These are phyloP conservation scores for Kluyveromyces marxianus DNA, from an alignment of 1,139 yeast species.

Conservation along the genomic window DNA sequence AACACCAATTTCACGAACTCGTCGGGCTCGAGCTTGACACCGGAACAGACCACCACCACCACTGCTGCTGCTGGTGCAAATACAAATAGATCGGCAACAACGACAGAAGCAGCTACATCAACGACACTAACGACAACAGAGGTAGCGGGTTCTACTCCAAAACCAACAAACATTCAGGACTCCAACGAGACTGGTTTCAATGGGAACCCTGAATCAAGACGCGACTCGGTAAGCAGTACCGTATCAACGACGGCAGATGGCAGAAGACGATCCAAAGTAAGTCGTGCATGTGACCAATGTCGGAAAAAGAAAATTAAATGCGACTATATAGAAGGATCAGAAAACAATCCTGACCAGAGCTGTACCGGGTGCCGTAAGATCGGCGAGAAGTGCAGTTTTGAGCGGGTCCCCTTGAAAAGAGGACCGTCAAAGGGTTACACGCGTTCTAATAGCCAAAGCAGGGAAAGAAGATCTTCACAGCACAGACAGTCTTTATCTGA, in stretches of 20 bases:
- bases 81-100: too few relatives aligned
- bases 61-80: too few relatives aligned
- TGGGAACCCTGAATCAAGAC: not conserved
- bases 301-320: slow-evolving; percentile 57
- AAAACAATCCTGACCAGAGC: slow-evolving; percentile 32
- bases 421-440: slow-evolving; percentile 70
- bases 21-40: too few relatives aligned
- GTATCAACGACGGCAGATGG: slow-evolving; percentile 3
- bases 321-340: slow-evolving; percentile 35
- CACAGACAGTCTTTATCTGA: not conserved
- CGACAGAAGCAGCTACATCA: too few relatives aligned
- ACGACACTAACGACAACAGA: too few relatives aligned
- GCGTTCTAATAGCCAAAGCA: slow-evolving; percentile 9
- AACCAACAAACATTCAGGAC: not conserved
- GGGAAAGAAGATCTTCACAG: slow-evolving; percentile 2
- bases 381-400: slow-evolving; percentile 51
- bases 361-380: slow-evolving; percentile 54
- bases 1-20: too few relatives aligned
- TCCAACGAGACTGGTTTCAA: not conserved
- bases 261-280: slow-evolving; percentile 16
- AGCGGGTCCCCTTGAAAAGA: slow-evolving; percentile 62
- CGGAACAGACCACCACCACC: too few relatives aligned
- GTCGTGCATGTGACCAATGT: slow-evolving; percentile 34
- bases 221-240: slow-evolving; percentile 3
- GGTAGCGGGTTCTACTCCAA: not conserved